phyloP scores from a whole-genome alignment of 352 stramenopile genomes.

The Albugo laibachii region DNA sequence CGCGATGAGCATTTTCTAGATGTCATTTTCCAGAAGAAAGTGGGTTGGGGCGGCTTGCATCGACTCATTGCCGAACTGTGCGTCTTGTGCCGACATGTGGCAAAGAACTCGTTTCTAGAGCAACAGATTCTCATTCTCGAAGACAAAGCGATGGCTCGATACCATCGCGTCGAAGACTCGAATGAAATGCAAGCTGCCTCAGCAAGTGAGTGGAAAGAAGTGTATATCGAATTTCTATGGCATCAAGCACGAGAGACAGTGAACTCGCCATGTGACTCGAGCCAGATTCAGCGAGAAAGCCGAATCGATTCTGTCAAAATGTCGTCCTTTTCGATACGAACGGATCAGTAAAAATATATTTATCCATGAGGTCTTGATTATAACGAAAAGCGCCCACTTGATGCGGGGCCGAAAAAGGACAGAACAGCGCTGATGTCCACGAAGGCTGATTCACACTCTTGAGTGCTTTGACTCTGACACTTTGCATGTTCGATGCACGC shows the following conservation, averaged over 20 bases:
- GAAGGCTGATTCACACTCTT: neutral
- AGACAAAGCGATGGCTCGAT: constrained; percentile 24
- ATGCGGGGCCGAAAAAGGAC: neutral
- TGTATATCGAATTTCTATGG: constrained; percentile 8
- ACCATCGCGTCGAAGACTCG: constrained; percentile 27
- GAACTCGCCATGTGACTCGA: no score
- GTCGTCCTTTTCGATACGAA: no score
- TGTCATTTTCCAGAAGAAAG: constrained; percentile 10
- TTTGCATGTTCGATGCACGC: constrained; percentile 19
- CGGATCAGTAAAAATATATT: no score
- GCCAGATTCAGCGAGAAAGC: no score
- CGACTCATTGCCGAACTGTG: constrained; percentile 45
- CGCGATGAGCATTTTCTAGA: neutral
- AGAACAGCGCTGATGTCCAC: neutral
- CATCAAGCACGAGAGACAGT: no score
- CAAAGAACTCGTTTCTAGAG: constrained; percentile 15
- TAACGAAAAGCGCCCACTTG: no score
- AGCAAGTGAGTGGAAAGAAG: constrained; percentile 13
- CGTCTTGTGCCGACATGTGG: constrained; percentile 19
- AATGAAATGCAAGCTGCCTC: constrained; percentile 13
- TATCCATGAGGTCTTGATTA: no score
- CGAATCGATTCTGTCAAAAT: no score
- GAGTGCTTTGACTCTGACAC: constrained; percentile 4
- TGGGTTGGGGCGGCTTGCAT: constrained; percentile 43
- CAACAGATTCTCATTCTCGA: constrained; percentile 14